These are phyloP conservation scores for Trichophaea hybrida DNA, from an alignment of 2,329 filamentous ascomycete genomes.

Conservation along the genomic window DNA sequence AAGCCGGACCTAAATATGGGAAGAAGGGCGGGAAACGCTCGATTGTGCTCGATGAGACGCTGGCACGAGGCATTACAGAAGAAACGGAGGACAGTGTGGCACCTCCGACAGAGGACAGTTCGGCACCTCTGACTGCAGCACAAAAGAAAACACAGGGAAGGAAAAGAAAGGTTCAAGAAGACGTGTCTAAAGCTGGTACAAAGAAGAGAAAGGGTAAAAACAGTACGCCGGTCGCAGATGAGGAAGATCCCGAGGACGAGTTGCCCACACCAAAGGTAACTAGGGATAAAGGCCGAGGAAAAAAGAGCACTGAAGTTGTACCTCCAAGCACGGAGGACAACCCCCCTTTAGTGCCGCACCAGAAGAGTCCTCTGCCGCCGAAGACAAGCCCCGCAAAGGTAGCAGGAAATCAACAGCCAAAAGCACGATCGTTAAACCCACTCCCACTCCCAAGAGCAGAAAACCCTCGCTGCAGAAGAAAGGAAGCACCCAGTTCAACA, in stretches of 20 bases:
- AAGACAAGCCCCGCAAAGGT: neutral
- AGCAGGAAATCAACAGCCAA: neutral
- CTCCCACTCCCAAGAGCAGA: neutral
- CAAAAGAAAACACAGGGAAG: neutral
- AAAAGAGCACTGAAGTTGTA: neutral
- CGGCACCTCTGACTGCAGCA: neutral
- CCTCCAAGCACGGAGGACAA: neutral
- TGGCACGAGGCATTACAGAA: neutral
- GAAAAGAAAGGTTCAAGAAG: neutral
- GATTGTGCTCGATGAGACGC: neutral
- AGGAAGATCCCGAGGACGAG: neutral
- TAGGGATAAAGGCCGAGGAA: neutral
- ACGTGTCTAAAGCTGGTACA: neutral
- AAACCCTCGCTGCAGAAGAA: neutral
- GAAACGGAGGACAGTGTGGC: neutral
- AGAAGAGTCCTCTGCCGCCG: neutral
- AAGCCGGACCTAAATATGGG: slow-evolving; percentile 12
- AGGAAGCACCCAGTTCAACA: neutral
- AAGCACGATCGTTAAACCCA: neutral
- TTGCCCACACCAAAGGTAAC: neutral
- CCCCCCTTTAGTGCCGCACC: neutral
- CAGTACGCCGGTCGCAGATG: neutral
- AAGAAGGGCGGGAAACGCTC: slow-evolving; percentile 5
- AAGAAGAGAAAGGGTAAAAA: slow-evolving; percentile 8
- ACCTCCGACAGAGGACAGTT: neutral